Base-by-base conservation (phyloP, 805 yeast species). In the Cyberlindnera euphorbiiphila region DNA sequence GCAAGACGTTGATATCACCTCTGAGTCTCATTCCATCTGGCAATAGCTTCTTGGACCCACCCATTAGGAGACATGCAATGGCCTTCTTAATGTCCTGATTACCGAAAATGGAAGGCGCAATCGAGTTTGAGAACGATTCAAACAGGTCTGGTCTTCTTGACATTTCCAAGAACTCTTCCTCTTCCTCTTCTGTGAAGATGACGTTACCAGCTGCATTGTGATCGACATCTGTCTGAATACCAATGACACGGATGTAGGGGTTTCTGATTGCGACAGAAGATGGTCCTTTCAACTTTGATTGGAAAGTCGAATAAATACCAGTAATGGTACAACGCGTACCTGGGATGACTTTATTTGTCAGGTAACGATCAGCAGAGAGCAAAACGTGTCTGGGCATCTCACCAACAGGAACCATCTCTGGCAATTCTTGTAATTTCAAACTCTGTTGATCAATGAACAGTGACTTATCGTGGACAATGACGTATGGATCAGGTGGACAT, bases 371-470 rank as follows among this genome's bases (percentile, higher is more conserved):
- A 23, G 87, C 86, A 29, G 93, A 84, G 46, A 93, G 69, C 41
- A 86, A 57, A 27, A 93, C 81, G 54, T 93, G 95, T 50, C 99
- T 77, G 8, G 99, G 99, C 87, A 93, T 82, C 65, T 93, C 99
- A 49, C 99, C 98, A 20, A 93, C 95, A 2, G 98, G 99, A 2
- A 93, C 97, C 81, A 85, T 85, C 60, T 93, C 99, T 10, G 98
- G 97, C n/a, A 93, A 72, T 60, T 93, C 98, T 61, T 93, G 99
- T 39, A 93, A 70, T 60, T 93, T 93, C 54, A 93, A 71, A 21
- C 83, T 79, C 63, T 93, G 99, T 59, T 94, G 98, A 63, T 93
- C 98, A 37, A 93, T 81, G 60, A 89, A 93, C n/a, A 76, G 68
- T 2, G 96, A 87, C 56, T 86, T 85, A 59, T 93, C 98, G 62